A percentile compares a stretch with the other conserved stretches of the same genome.
Conservation (phyloP, 78 protist species). For the Speleostelium caveatum region DNA sequence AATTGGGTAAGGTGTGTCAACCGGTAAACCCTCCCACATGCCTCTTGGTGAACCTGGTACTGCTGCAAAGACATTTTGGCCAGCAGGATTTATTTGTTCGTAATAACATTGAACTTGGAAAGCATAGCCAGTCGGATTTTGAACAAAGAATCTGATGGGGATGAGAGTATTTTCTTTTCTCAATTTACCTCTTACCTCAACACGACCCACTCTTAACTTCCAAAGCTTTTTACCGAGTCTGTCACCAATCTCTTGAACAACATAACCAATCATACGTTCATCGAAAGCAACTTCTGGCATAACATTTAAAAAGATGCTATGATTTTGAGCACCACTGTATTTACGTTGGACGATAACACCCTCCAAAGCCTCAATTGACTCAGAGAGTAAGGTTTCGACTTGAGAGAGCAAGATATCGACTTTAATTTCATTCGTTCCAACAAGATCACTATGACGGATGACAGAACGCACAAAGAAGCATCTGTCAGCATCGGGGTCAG, state of each 20-base stretch:
- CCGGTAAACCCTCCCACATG: constrained; percentile 77
- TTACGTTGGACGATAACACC: constrained; percentile 39
- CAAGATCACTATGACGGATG: constrained; percentile 80
- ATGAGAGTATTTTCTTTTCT: constrained; percentile 8
- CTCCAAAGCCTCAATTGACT: constrained; percentile 90
- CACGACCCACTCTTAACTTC: constrained; percentile 85
- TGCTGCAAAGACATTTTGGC: constrained; percentile 36
- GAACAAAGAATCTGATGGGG: constrained; percentile 80
- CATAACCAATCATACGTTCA: constrained; percentile 51
- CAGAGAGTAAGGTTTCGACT: constrained; percentile 83
- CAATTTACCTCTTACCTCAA: constrained; percentile 85
- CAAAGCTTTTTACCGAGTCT: constrained; percentile 86
- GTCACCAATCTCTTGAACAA: constrained; percentile 48
- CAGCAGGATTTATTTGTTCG: constrained; percentile 58
- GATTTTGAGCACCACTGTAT: constrained; percentile 57
- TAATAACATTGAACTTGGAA: constrained; percentile 81
- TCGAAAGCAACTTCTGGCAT: constrained; percentile 83
- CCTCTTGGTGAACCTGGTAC: constrained; percentile 73
- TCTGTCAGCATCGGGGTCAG: constrained; percentile 78
- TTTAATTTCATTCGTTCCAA: constrained; percentile 58
- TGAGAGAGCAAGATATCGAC: constrained; percentile 77
- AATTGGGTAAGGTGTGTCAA: constrained; percentile 87
- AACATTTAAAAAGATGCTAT: constrained; percentile 92
- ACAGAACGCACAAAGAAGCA: constrained; percentile 94
- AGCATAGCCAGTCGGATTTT: constrained; percentile 82